Base-by-base conservation (phyloP, 306 rosid species). In the Fagus crenata region DNA sequence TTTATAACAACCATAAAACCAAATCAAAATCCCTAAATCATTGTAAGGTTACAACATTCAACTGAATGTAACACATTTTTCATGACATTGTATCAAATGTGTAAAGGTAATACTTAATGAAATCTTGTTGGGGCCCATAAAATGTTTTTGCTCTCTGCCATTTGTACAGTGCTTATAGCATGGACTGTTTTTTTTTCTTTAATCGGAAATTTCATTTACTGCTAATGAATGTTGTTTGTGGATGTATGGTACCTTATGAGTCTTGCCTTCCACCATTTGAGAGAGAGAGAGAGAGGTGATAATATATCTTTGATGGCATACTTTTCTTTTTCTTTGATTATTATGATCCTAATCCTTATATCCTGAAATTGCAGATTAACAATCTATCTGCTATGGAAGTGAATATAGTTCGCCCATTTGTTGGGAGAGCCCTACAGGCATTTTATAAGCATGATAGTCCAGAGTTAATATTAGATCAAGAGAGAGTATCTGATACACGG, bases 301-400 rank as follows among this genome's bases (percentile, higher is more conserved):
- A 65, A 37, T 43, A 56, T 51, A 35, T 63, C 60, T 84, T 78
- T 72, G 28, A 60, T 43, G 13, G 63, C 64, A 15, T 41, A 41
- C 28, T 13, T 71, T 39, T 78, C 61, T 28, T 49, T 65, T 53
- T 71, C 13, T 49, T 3, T 14, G 74, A 82, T 70, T 61, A 35
- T 69, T 58, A 61, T 81, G 67, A 55, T 64, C 77, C 32, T 72
- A 72, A 22, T 64, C 55, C 54, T 72, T 65, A 71, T 53, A 41
- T 68, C 63, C 54, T 80, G 77, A 40, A 46, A 41, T 60, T 75
- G 80, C 90, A 95, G 98, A 93, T 90, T 9, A 92, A 90, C 75
- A 90, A 95, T 77, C 89, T 92, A 56, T 92, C 98, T 2, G 97
- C 97, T 12, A 95, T 92, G 99, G 99, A 95, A 85, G 99, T 95